phyloP scores from a whole-genome alignment of 2,329 filamentous ascomycete genomes.

The Colletotrichum godetiae region DNA sequence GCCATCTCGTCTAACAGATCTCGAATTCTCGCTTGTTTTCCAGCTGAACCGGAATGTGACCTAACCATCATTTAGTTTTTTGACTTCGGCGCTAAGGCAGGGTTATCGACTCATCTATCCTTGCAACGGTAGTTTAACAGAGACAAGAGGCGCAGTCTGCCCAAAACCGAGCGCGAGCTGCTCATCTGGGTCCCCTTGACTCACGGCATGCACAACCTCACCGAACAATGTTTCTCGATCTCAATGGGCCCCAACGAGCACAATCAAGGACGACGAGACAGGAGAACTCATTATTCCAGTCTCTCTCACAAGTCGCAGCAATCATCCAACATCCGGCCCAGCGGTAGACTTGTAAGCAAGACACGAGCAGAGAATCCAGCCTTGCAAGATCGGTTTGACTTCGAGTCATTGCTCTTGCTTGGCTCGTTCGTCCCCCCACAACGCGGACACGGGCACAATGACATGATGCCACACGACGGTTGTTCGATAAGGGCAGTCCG shows the following conservation, averaged over 20 bases:
- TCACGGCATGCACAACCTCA: background rate
- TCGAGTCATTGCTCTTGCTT: constrained; percentile 18
- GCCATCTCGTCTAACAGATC: background rate
- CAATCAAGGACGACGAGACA: too few relatives aligned
- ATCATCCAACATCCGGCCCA: background rate
- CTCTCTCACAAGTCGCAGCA: background rate
- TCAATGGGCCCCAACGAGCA: background rate
- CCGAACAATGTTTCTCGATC: background rate
- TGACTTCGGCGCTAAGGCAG: constrained; percentile 1
- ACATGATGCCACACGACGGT: constrained; percentile 9
- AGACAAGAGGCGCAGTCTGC: constrained; percentile 14
- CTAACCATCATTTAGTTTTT: constrained; percentile 8
- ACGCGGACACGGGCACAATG: background rate
- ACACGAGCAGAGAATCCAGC: too few relatives aligned
- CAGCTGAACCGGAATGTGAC: constrained; percentile 7
- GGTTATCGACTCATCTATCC: background rate
- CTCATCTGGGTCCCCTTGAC: background rate
- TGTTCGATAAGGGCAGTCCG: background rate
- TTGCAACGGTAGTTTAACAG: background rate
- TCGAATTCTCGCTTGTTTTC: background rate
- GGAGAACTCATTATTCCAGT: background rate
- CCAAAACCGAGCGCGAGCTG: background rate
- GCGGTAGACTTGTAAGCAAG: background rate
- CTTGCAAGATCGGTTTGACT: background rate
- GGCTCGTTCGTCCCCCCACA: constrained; percentile 1